Percentiles rank a stretch among this genome's conserved stretches.
Evolutionary conservation across 768 basidiomycete species (phyloP).

Genomic region (Boletus barrowsii): DNA sequence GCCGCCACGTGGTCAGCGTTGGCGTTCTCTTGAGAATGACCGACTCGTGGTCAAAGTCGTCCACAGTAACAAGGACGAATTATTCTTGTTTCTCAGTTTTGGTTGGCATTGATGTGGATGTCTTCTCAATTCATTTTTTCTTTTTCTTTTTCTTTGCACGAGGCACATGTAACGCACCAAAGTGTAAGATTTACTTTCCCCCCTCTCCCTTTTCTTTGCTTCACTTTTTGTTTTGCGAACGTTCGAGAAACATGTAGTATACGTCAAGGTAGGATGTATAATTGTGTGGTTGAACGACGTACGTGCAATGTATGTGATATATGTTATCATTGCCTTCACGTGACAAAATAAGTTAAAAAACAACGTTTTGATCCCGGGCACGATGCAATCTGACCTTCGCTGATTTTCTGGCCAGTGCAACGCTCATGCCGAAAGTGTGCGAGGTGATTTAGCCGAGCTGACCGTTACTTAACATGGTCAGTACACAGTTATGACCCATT

Average conservation of each 20-base stretch:
- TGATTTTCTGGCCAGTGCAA: too few relatives aligned
- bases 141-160: background rate
- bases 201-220: background rate
- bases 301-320: conserved; percentile 7
- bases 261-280: conserved; percentile 3
- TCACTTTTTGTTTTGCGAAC: background rate
- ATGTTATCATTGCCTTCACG: background rate
- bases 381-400: too few relatives aligned
- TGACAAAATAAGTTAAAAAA: too few relatives aligned
- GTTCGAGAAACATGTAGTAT: conserved; percentile 3
- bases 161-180: conserved; percentile 4
- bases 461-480: too few relatives aligned
- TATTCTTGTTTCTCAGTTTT: background rate
- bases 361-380: too few relatives aligned
- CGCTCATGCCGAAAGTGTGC: too few relatives aligned
- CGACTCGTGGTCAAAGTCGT: background rate
- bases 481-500: accelerated
- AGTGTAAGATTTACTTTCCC: background rate
- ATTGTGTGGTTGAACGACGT: background rate
- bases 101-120: background rate
- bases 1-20: conserved; percentile 72
- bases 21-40: conserved; percentile 49
- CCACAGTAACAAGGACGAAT: background rate
- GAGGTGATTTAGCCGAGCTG: too few relatives aligned
- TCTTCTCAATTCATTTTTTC: background rate